Evolutionary conservation across 129 eudicot genomes (phyloP).

Genomic region (Flaveria brownii): DNA sequence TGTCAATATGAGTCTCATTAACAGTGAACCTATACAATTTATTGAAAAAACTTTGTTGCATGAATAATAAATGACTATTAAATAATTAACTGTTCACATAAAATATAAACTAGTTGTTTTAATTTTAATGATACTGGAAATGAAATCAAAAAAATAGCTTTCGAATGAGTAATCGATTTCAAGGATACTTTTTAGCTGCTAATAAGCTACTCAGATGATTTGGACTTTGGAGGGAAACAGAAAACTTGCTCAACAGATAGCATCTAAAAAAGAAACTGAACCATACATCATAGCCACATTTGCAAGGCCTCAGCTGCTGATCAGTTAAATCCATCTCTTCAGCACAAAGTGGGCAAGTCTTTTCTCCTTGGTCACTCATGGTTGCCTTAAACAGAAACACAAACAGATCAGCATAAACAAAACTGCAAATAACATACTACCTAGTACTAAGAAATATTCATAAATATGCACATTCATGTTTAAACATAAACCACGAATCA

Average conservation of each 20-base stretch:
- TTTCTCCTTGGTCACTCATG: conserved; percentile 96
- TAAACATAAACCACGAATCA: not conserved
- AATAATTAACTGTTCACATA: not conserved
- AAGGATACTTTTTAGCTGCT: not conserved
- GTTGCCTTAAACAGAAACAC: conserved; percentile 48
- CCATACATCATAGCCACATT: conserved; percentile 83
- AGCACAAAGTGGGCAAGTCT: conserved; percentile 98
- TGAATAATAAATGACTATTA: not conserved
- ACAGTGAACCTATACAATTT: not conserved
- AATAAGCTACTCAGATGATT: not conserved
- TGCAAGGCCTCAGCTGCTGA: conserved; percentile 97
- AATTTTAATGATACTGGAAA: not conserved
- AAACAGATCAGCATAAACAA: conserved; percentile 13
- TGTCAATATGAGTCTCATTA: not conserved
- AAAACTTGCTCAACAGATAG: conserved; percentile 6
- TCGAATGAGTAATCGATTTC: conserved; percentile 17
- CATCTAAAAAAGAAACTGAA: not conserved
- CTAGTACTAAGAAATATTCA: not conserved
- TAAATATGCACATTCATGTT: not conserved
- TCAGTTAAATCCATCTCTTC: conserved; percentile 99
- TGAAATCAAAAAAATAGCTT: not conserved
- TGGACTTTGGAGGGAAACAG: not conserved
- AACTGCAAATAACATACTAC: conserved; percentile 2
- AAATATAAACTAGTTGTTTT: not conserved
- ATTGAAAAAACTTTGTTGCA: not conserved